Base-by-base conservation (phyloP, 1,284 basidiomycete species). In the Grifola frondosa region DNA sequence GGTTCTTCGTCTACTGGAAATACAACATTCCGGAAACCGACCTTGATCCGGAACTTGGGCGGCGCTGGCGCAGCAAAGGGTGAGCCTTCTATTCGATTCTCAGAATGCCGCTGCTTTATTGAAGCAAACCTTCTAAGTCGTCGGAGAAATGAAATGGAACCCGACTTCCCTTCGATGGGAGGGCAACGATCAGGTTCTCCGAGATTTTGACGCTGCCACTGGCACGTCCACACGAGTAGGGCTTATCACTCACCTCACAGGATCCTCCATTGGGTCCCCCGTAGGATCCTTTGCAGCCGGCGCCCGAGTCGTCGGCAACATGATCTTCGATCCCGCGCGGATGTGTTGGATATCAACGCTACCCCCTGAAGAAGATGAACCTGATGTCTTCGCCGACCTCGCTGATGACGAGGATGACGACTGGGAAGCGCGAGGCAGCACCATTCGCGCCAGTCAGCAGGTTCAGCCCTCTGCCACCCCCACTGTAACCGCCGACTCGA, bases 121-220 rank as follows among this genome's bases (percentile, higher is more conserved):
- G 24, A 7, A 10, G 23, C 28, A 44, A 41, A 42, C 44, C 16
- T 8, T 41, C 30, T 20, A 59, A 92, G 91, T 90, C 31, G 81
- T 95, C 44, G 91, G 91, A 17, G 92, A 96, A 46, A 98, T 98
- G 96, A 91, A 84, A 55, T 98, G 93, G 91, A 97, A 98, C 66
- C 91, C 93, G 17, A 72, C 70, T 25, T 83, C 82, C 7, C 77
- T 91, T 19, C 85, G 90, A 17, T 98, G 95, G 95, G 95, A 98
- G 71, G 96, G 96, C 45, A 97, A 98, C 65, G 95, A 98, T 54
- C 81, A 85, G 42, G 81, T 82, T 10, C 75, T 97, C 30, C 81
- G 88, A 46, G 93, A 93, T 47, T 98, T 97, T 64, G 95, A 97
- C 56, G 78, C 81, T 22, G 84, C 80, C 5, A 76, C 89, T 32